Evolutionary conservation across 2,329 filamentous ascomycete genomes (phyloP), one percentile per base, ranked within the genome.

Genomic region (Trichothecium roseum): DNA sequence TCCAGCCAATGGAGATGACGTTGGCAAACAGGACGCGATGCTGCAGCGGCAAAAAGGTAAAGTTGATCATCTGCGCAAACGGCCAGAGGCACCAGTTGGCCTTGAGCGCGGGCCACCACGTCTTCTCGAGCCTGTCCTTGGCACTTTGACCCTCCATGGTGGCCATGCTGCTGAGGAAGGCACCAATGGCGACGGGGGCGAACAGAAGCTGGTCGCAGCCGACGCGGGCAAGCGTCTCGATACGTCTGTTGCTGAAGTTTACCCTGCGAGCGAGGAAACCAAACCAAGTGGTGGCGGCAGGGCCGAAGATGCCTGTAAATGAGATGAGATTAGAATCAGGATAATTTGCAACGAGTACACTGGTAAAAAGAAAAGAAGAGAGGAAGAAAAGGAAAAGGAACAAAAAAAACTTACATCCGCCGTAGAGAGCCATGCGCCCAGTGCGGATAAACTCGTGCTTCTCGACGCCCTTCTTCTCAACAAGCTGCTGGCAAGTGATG

Each of bases 21-120:
- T 95, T 95, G 48, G 94, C 88, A 42, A 94, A 80, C 48, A 94
- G 63, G 29, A 95, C 75, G 40, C 87, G 73, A 60, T 89, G 78
- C 53, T 93, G 75, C 42, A 93, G 66, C 33, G 88, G 88, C 43
- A 94, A 74, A 44, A 91, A 72, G 51, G 82, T 81, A 64, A 95
- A 95, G 67, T 95, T 95, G 52, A 81, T 69, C 36, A 81, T 66
- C 64, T 95, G 88, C 37, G 93, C 85, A 43, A 69, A 67, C 4
- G 88, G 88, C 88, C 88, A 95, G 37, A 95, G 60, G 64, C 85
- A 73, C 70, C 85, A 86, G 64, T 94, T 95, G 55, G 84, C 81
- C 56, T 72, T 72, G 51, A 94, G 72, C 22, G 84, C 83, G 10
- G 73, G 68, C 45, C 62, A 58, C 62, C 87, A 95, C 40, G 73